Evolutionary conservation across 1,139 yeast species (phyloP).

Genomic region (Candida sojae): DNA sequence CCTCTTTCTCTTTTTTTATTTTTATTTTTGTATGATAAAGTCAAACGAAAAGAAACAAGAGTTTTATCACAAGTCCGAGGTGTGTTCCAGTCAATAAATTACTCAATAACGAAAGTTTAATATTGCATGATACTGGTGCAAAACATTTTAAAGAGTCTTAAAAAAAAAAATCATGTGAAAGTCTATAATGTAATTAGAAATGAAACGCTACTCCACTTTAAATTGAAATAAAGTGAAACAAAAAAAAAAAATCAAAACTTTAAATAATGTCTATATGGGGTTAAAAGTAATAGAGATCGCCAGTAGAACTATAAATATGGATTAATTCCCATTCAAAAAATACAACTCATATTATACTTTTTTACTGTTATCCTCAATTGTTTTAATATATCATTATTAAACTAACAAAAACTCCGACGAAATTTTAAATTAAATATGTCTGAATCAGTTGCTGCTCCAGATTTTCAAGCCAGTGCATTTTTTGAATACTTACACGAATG

Average conservation of each 20-base stretch:
- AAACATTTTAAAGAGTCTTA: no score
- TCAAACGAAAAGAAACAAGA: background rate
- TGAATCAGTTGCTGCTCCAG: conserved; percentile 39
- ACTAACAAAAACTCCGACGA: background rate
- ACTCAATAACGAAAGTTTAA: background rate
- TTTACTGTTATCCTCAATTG: background rate
- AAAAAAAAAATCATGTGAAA: no score
- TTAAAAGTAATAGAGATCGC: background rate
- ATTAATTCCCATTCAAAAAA: background rate
- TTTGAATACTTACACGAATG: conserved; percentile 43
- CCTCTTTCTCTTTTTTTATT: background rate
- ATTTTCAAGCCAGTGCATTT: conserved; percentile 48
- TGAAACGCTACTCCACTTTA: no score
- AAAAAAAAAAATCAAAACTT: background rate
- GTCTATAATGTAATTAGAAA: no score
- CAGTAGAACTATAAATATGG: background rate
- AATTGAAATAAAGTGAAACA: background rate
- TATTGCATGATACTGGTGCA: background rate
- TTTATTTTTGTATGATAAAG: no score
- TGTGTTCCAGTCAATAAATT: background rate
- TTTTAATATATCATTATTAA: background rate
- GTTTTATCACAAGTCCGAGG: background rate
- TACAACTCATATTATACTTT: background rate
- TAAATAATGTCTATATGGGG: background rate
- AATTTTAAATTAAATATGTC: background rate